Evolutionary conservation across 2,329 filamentous ascomycete genomes (phyloP), one percentile per base, ranked within the genome.

Genomic region (Exophiala calicioides): DNA sequence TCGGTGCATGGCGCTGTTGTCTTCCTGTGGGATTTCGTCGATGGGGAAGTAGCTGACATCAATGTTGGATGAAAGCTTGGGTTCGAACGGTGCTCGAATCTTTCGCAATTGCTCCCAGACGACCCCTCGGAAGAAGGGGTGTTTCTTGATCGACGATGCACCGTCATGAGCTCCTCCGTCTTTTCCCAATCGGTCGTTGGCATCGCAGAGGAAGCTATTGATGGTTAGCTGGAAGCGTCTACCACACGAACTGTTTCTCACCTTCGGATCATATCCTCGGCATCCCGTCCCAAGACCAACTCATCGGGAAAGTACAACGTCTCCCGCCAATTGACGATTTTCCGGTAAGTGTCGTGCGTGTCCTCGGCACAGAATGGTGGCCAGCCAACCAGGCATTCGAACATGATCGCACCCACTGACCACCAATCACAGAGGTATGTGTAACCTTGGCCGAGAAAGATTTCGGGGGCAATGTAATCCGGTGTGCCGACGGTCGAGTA

Each of bases 331-430:
- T 96, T 95, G 61, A 98, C 90, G 68, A 98, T 98, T 79, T 98
- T 98, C 58, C 91, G 86, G 72, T 98, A 98, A 1, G 93, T 97
- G 68, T 97, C 93, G 65, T 95, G 91, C 51, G 90, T 88, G 66
- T 97, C 91, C 68, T 98, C 93, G 15, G 93, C 91, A 68, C 93
- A 98, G 80, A 98, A 98, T 21, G 93, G 93, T 44, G 93, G 93
- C 93, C 93, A 98, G 61, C 93, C 93, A 52, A 98, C 90, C 58
- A 98, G 78, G 69, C 93, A 98, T 71, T 98, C 93, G 62, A 97
- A 98, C 93, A 98, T 97, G 72, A 98, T 98, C 33, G 93, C 96
- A 42, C 93, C 93, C 38, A 98, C 80, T 16, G 88, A 95, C 93
- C 93, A 98, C 93, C 93, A 98, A 75, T 98, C 93, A 67, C 93